Evolutionary conservation across 805 yeast genomes (phyloP).

Genomic region (Scheffersomyces lignosus): DNA sequence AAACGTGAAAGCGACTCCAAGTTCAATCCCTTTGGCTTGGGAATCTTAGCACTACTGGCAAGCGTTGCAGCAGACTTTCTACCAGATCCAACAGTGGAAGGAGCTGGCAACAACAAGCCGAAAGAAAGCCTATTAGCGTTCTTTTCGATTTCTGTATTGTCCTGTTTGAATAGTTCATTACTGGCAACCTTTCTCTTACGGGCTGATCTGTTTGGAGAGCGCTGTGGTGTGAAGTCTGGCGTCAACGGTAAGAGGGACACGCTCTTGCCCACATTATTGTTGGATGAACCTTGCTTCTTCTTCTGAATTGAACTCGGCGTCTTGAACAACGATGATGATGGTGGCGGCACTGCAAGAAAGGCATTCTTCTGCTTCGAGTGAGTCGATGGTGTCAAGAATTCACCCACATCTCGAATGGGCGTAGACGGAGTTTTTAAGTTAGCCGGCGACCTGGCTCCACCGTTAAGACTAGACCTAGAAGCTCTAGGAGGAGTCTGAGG

Average conservation of each 20-base stretch:
- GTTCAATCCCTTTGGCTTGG: slow-evolving; percentile 9
- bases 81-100: slow-evolving; percentile 40
- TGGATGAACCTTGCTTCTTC: too few species aligned
- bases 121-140: slow-evolving; percentile 15
- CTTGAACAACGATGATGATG: background rate
- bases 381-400: background rate
- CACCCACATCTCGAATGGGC: background rate
- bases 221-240: slow-evolving; percentile 35
- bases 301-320: background rate
- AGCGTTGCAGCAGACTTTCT: slow-evolving; percentile 17
- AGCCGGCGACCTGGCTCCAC: background rate
- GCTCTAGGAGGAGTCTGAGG: background rate
- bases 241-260: slow-evolving; percentile 18
- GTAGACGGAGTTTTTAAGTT: background rate
- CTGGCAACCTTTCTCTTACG: slow-evolving; percentile 17
- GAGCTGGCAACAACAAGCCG: slow-evolving; percentile 35
- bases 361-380: background rate
- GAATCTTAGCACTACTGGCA: background rate
- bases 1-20: slow-evolving; percentile 17
- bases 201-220: slow-evolving; percentile 19
- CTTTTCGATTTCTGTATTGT: slow-evolving; percentile 2
- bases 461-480: background rate
- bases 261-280: background rate
- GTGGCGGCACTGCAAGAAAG: background rate
- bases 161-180: slow-evolving; percentile 16